Percentiles rank a stretch among this genome's conserved stretches.
Conservation (phyloP, 306 rosid genomes). For the Malus domestica region DNA sequence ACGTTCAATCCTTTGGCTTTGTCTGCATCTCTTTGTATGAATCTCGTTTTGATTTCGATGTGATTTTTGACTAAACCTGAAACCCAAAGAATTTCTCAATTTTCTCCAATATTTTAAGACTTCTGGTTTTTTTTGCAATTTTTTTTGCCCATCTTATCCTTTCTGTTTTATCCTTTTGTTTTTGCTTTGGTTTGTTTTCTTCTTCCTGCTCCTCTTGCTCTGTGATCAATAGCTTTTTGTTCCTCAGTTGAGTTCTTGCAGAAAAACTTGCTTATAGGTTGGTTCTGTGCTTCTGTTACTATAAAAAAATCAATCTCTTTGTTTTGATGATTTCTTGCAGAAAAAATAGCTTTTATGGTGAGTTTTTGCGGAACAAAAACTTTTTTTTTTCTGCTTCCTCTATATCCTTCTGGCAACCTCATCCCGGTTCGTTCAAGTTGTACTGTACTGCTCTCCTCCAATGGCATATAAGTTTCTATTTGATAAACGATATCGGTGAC, state of each 20-base stretch:
- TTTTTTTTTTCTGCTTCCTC: neutral
- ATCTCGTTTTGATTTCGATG: neutral
- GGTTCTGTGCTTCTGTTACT: neutral
- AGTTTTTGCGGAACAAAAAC: neutral
- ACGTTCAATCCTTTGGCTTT: neutral
- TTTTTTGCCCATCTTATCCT: constrained; percentile 28
- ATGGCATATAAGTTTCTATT: neutral
- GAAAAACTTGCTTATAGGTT: neutral
- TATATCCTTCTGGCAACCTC: neutral
- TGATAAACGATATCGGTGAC: neutral
- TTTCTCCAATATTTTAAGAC: neutral
- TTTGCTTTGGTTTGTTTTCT: constrained; percentile 9
- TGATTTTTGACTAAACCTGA: constrained; percentile 5
- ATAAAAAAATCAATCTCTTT: neutral
- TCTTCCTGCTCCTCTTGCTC: neutral
- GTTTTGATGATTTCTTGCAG: neutral
- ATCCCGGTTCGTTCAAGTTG: constrained; percentile 9
- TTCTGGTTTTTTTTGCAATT: constrained; percentile 15
- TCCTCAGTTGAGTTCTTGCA: neutral
- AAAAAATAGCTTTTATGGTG: neutral
- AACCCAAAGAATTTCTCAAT: neutral
- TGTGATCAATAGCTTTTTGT: neutral
- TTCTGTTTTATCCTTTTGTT: constrained; percentile 8
- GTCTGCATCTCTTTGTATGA: neutral
- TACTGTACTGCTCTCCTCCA: constrained; percentile 1